Base-by-base conservation (phyloP, 1,139 yeast species). In the Casaregolazyma suthepensis region DNA sequence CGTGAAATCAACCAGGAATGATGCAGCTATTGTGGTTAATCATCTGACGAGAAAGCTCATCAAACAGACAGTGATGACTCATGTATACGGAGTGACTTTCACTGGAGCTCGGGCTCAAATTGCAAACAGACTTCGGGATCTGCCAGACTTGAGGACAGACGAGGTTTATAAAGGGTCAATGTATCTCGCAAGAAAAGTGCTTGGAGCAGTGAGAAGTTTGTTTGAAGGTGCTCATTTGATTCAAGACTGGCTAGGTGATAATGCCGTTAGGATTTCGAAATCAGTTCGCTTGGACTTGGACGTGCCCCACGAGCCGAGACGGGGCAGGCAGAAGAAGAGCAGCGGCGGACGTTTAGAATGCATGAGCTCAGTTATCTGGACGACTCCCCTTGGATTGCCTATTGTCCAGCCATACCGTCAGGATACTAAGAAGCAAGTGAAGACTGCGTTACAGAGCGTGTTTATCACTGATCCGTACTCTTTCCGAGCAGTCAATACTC, bases 1-100 rank as follows among this genome's bases (percentile, higher is more conserved):
- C 22, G 37, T 42, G 9, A 40, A 43, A 22, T 43, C 44, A 23
- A 29, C 31, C 18, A 76, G 72, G 54, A 75, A 71, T 46, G 66
- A 72, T 56, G 93, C 93, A 0, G 58, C 67, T 12, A 70, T 75
- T 53, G 72, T 84, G 26, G 75, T 78, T 56, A 88, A 85, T 52
- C 79, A 82, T 59, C 80, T 93, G 57, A 79, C 85, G 22, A 80
- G 99, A 64, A 91, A 91, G 68, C 85, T 93, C 48, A 96, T 93
- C 49, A 93, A 93, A 68, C 98, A 93, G 70, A 89, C 99, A 0
- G 99, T 93, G 31, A 93, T 93, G 99, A 93, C 99, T 1, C 91
- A 90, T 64, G 99, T 93, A 45, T 93, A 94, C 67, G 99, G 99
- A 62, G 99, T 93, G 12, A 93, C 99, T 0, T 89, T 81, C 67